These are phyloP conservation scores for Suillus clintonianus DNA, from an alignment of 768 basidiomycete genomes.

Conservation along the genomic window DNA sequence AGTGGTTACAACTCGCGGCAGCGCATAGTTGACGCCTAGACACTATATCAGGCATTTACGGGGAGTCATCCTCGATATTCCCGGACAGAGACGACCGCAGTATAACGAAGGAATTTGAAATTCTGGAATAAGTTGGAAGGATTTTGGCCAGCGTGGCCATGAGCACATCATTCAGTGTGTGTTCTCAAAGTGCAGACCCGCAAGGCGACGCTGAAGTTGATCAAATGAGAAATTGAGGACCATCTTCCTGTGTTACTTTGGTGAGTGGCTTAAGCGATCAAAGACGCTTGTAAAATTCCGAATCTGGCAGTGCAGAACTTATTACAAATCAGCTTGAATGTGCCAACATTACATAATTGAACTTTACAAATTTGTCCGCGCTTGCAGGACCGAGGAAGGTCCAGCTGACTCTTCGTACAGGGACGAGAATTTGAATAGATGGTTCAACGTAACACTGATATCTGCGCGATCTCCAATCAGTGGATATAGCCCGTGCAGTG, in stretches of 20 bases:
- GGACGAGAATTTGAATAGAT: not conserved
- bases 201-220: not conserved
- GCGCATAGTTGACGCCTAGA: not conserved
- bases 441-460: too few species aligned
- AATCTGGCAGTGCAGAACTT: too few species aligned
- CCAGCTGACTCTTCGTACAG: too few species aligned
- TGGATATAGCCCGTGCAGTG: too few species aligned
- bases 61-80: not conserved
- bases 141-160: too few species aligned
- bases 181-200: not conserved
- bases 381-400: not conserved
- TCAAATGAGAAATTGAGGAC: not conserved
- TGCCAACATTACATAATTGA: too few species aligned
- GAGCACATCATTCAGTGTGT: not conserved
- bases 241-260: not conserved
- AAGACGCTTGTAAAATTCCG: too few species aligned
- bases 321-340: too few species aligned
- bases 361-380: not conserved
- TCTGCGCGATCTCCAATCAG: too few species aligned
- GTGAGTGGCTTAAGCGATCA: not conserved
- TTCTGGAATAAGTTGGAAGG: not conserved
- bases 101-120: not conserved
- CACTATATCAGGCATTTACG: not conserved
- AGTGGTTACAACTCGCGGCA: not conserved
- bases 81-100: not conserved